Evolutionary conservation across 805 yeast genomes (phyloP), one percentile per base, ranked within the genome.

Genomic region (Debaryomyces maramus): DNA sequence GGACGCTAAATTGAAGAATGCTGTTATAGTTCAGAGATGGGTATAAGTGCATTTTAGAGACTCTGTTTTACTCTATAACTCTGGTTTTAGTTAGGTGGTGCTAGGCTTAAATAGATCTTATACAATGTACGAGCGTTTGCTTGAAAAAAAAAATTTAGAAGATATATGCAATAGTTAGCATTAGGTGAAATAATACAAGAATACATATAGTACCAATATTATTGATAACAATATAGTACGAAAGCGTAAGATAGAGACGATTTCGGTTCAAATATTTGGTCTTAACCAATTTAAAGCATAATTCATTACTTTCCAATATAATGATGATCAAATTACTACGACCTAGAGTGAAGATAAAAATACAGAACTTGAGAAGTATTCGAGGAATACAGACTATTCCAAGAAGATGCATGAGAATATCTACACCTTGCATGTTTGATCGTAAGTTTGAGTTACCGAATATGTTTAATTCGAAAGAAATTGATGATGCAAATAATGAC

Each of bases 11-110:
- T 70, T 88, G 47, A 75, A 77, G 36, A 87, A 87, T 50, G 78
- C 97, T 2, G 96, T 88, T n/a, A 81, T 90, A 21, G 88, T 90
- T 13, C 97, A 88, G 63, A 82, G 93, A 66, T 86, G 95, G 93
- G 71, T 56, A 32, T 75, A 47, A 44, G 4, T 23, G 3, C 28
- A 10, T 5, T 24, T n/a, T n/a, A n/a, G n/a, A n/a, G n/a, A n/a
- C n/a, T n/a, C n/a, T n/a, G n/a, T n/a, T n/a, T n/a, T n/a, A n/a
- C n/a, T n/a, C n/a, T n/a, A n/a, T n/a, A n/a, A n/a, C n/a, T n/a
- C n/a, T n/a, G n/a, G n/a, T n/a, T n/a, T n/a, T n/a, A n/a, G n/a
- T n/a, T n/a, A n/a, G n/a, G n/a, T n/a, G n/a, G n/a, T n/a, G n/a
- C n/a, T n/a, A n/a, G n/a, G n/a, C n/a, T n/a, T n/a, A n/a, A n/a